These are phyloP conservation scores for Linum trigynum DNA, from an alignment of 345 rosid species.

Conservation along the genomic window DNA sequence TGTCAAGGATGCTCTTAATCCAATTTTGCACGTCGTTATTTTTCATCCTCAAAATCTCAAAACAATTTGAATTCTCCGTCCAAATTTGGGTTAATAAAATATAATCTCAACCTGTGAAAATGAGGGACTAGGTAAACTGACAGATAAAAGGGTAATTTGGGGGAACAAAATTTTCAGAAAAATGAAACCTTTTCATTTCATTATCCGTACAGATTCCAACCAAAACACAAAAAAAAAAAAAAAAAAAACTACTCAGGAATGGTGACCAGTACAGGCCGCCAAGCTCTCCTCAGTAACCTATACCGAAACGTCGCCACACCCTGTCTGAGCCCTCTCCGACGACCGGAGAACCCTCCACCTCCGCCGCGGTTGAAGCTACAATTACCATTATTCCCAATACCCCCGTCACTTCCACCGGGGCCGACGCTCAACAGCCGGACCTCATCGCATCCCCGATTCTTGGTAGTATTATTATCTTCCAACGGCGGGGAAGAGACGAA, in stretches of 20 bases:
- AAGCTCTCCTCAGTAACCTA: conserved; percentile 64
- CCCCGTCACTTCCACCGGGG: conserved; percentile 5
- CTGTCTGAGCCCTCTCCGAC: conserved; percentile 46
- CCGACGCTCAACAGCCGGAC: conserved; percentile 21
- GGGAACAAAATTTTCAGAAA: too few species aligned
- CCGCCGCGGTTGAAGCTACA: conserved; percentile 13
- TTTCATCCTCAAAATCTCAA: too few species aligned
- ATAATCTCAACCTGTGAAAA: too few species aligned
- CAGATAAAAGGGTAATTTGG: too few species aligned
- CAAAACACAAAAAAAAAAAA: not conserved
- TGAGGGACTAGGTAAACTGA: too few species aligned
- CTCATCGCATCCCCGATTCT: conserved; percentile 17
- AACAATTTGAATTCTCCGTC: too few species aligned
- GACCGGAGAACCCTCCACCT: conserved; percentile 19
- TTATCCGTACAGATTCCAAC: too few species aligned
- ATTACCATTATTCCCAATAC: not conserved
- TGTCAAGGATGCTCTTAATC: too few species aligned
- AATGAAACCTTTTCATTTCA: too few species aligned
- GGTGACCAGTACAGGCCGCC: conserved; percentile 74
- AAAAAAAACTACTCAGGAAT: conserved; percentile 54
- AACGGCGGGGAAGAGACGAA: conserved; percentile 72
- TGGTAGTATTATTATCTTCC: conserved; percentile 27
- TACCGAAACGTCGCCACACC: conserved; percentile 42
- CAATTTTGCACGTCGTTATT: too few species aligned
- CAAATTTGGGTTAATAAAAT: too few species aligned